Conservation (phyloP, 306 rosid genomes). For the Lathyrus sativus region DNA sequence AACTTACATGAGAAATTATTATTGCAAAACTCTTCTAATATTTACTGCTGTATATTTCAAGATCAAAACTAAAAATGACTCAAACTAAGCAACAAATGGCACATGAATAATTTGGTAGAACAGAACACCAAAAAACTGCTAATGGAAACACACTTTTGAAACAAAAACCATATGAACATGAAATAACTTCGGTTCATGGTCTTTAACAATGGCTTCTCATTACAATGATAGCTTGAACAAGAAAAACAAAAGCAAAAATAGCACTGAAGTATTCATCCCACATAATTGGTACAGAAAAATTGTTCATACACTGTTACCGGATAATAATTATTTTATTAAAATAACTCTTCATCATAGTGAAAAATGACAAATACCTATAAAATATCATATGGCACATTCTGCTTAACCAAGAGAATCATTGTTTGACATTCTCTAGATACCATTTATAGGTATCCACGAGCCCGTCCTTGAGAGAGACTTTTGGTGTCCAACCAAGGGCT, state of each 20-base stretch:
- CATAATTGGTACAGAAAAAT: constrained; percentile 43
- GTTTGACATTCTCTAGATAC: constrained; percentile 75
- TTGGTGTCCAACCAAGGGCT: constrained; percentile 77
- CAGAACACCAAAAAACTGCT: constrained; percentile 10
- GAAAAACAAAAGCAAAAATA: constrained; percentile 6
- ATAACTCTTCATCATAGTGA: constrained; percentile 23
- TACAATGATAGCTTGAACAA: constrained; percentile 17
- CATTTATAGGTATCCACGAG: constrained; percentile 88
- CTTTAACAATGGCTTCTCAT: constrained; percentile 30
- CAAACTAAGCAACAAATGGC: background rate
- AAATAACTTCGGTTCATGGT: constrained; percentile 27
- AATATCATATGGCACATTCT: constrained; percentile 34
- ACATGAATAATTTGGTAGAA: background rate
- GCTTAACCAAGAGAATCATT: constrained; percentile 46
- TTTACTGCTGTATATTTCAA: background rate
- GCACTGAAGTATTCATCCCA: constrained; percentile 38
- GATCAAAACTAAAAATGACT: background rate
- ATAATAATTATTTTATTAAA: constrained; percentile 33
- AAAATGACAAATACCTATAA: constrained; percentile 36
- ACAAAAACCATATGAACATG: constrained; percentile 1
- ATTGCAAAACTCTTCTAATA: background rate
- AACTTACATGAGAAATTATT: background rate
- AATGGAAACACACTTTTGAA: constrained; percentile 13
- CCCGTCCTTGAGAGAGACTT: constrained; percentile 88
- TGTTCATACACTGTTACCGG: constrained; percentile 25